These are phyloP conservation scores for Termitomyces heimii DNA, from an alignment of 768 basidiomycete genomes.

Conservation along the genomic window DNA sequence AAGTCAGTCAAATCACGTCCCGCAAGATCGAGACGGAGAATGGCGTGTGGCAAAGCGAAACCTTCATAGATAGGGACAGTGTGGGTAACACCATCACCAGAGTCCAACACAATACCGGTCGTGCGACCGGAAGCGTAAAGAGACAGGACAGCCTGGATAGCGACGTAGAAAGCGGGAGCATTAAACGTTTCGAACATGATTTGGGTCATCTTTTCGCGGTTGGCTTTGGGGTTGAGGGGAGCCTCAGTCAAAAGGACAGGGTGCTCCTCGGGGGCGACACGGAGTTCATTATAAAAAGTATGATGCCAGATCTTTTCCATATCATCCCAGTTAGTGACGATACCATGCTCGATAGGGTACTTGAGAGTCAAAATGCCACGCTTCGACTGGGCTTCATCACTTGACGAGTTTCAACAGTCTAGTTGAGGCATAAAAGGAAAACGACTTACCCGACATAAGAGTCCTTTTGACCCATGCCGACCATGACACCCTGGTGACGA, in stretches of 20 bases:
- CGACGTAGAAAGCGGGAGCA: conserved; percentile 87
- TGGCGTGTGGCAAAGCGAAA: conserved; percentile 89
- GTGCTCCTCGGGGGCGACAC: conserved; percentile 91
- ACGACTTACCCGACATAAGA: conserved; percentile 83
- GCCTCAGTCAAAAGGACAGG: conserved; percentile 90
- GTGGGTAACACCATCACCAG: conserved; percentile 95
- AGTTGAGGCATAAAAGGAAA: background rate
- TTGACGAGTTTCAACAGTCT: conserved; percentile 23
- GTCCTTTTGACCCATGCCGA: conserved; percentile 96
- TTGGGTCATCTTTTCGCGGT: conserved; percentile 92
- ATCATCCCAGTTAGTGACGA: conserved; percentile 98
- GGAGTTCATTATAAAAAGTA: conserved; percentile 94
- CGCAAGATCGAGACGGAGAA: conserved; percentile 86
- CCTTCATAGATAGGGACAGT: conserved; percentile 96
- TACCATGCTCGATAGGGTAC: conserved; percentile 92
- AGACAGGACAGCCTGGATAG: conserved; percentile 87
- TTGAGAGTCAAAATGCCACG: conserved; percentile 91
- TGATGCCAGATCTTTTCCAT: conserved; percentile 99
- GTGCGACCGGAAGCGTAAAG: conserved; percentile 94
- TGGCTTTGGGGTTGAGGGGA: conserved; percentile 89
- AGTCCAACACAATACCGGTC: conserved; percentile 92
- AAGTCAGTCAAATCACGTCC: conserved; percentile 88
- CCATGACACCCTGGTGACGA: conserved; percentile 94
- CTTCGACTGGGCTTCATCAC: conserved; percentile 91
- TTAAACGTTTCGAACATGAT: conserved; percentile 98